Conservation (phyloP, 2,329 filamentous ascomycete genomes). For the Alternaria sp. region DNA sequence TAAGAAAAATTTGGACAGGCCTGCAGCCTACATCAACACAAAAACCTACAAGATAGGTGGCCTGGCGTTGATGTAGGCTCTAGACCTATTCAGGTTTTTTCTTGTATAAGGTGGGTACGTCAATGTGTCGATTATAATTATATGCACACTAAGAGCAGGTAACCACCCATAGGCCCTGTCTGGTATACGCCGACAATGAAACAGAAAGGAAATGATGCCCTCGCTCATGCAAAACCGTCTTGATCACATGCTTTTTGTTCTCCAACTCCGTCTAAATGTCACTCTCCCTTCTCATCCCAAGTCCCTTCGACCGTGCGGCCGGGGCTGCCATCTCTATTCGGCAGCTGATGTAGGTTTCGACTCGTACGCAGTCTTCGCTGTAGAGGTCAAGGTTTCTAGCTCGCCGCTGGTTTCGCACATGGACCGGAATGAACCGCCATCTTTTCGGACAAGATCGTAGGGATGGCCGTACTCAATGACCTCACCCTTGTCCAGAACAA, state of each 20-base stretch:
- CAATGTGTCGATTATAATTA: background rate
- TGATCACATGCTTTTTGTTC: background rate
- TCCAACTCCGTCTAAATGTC: background rate
- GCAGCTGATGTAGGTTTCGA: background rate
- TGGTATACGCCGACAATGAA: background rate
- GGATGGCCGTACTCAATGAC: slow-evolving; percentile 93
- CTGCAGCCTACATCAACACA: too few relatives aligned
- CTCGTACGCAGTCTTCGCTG: slow-evolving; percentile 59
- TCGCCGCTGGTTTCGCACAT: slow-evolving; percentile 73
- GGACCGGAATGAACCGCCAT: slow-evolving; percentile 68
- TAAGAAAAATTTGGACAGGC: too few relatives aligned
- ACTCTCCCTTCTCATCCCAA: background rate
- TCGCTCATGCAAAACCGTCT: background rate
- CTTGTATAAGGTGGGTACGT: background rate
- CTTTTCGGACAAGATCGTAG: slow-evolving; percentile 69
- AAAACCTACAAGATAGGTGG: too few relatives aligned
- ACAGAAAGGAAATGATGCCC: background rate
- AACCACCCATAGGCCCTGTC: background rate
- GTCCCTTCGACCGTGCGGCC: background rate
- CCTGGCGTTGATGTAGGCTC: too few relatives aligned
- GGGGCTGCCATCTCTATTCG: background rate
- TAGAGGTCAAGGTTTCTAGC: slow-evolving; percentile 61
- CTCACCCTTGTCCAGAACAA: slow-evolving; percentile 87
- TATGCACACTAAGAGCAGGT: background rate
- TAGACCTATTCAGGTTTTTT: background rate